Conservation (phyloP, 179 eudicot genomes). For the Sideroxylon spinosum region DNA sequence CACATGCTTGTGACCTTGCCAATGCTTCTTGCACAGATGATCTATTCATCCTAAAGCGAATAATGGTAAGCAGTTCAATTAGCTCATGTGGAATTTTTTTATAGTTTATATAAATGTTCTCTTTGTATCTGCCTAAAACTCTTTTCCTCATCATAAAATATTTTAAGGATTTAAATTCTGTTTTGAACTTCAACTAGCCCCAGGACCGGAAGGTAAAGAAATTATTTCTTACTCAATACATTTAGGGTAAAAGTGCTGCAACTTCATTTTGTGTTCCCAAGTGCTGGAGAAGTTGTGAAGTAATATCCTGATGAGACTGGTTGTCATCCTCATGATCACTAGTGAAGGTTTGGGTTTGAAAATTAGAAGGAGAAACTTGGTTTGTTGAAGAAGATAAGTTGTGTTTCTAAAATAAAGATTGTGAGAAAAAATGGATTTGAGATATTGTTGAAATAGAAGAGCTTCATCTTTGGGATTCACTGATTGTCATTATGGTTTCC, state of each 20-base stretch:
- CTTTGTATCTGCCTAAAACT: neutral
- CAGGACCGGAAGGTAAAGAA: neutral
- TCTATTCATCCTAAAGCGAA: conserved; percentile 86
- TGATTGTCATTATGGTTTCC: no score
- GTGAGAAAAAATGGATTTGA: no score
- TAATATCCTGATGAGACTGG: no score
- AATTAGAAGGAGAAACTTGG: no score
- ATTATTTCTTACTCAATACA: neutral
- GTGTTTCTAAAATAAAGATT: no score
- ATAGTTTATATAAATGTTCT: neutral
- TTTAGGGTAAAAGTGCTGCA: neutral
- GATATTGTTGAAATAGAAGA: no score
- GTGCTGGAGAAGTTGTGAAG: no score
- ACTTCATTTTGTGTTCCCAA: no score
- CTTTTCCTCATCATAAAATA: neutral
- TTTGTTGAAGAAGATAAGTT: no score
- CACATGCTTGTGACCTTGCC: conserved; percentile 37
- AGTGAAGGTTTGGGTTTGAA: no score
- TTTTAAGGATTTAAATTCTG: neutral
- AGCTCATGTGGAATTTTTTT: neutral
- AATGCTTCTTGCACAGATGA: conserved; percentile 32
- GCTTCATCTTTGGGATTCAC: no score
- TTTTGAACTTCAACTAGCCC: neutral
- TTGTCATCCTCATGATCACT: no score
- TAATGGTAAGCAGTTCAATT: conserved; percentile 63